A percentile compares a stretch with the other conserved stretches of the same genome.
Evolutionary conservation across 495 filamentous ascomycete species (phyloP).

Genomic region (Hypoxylon lenormandii): DNA sequence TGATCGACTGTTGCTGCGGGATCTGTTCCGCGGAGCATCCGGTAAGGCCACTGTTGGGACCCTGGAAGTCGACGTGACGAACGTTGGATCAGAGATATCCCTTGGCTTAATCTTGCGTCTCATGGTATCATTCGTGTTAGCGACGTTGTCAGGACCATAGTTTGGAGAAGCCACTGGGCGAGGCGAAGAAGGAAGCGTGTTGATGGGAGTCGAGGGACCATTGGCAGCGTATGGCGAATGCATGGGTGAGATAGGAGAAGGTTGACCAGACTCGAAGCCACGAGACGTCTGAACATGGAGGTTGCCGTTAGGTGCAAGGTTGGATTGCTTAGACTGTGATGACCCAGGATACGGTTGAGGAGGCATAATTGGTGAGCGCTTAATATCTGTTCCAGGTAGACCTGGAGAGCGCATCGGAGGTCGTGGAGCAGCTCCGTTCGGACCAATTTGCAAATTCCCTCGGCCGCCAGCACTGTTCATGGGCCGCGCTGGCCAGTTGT

Average conservation of each 20-base stretch:
- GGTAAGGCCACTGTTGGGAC: conserved; percentile 75
- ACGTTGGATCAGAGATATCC: conserved; percentile 84
- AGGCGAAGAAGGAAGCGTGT: conserved; percentile 52
- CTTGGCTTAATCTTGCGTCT: conserved; percentile 78
- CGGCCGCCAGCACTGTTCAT: conserved; percentile 55
- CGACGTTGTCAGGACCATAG: conserved; percentile 41
- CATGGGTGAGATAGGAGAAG: conserved; percentile 62
- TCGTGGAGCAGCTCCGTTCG: conserved; percentile 43
- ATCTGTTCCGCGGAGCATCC: conserved; percentile 41
- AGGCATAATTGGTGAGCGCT: conserved; percentile 60
- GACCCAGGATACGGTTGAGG: conserved; percentile 62
- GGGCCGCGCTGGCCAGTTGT: conserved; percentile 59
- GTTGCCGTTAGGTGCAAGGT: conserved; percentile 45
- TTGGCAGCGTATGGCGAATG: conserved; percentile 66
- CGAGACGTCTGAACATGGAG: conserved; percentile 50
- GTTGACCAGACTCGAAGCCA: conserved; percentile 54
- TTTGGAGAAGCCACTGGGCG: conserved; percentile 47
- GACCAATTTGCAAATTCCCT: conserved; percentile 46
- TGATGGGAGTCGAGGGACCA: conserved; percentile 65
- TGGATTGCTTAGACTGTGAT: conserved; percentile 44
- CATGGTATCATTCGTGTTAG: conserved; percentile 48
- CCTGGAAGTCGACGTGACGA: conserved; percentile 80
- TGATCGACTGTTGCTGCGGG: conserved; percentile 53
- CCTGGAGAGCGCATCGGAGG: conserved; percentile 59
- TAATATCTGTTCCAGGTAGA: conserved; percentile 59